Base-by-base conservation (phyloP, 495 filamentous ascomycete species). In the Podospora anserina region DNA sequence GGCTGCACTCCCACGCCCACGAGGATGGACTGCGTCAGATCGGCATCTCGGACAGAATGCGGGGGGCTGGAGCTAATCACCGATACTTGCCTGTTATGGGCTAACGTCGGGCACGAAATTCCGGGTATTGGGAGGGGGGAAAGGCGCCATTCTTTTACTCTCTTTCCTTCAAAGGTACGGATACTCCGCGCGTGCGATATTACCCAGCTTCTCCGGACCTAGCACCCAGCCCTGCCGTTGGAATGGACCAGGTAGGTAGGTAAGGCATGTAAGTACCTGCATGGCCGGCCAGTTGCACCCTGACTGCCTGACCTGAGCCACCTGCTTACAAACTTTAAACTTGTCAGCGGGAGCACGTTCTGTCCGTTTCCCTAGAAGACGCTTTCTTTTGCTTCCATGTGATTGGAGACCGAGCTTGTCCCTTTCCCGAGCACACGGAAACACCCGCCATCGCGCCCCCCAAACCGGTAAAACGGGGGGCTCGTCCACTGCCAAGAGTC, bases 11-110 rank as follows among this genome's bases (percentile, higher is more conserved):
- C 32, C 57, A 34, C 61, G 59, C 58, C 69, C 66, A 66, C 69
- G 57, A 65, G 60, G 66, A 53, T 63, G 30, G 54, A 63, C 66
- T 55, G 56, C 61, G 55, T 70, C 39, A 68, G 75, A 75, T 72
- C 75, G 75, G 75, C 68, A 77, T 75, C 73, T 72, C 73, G 75
- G 72, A 68, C 62, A 70, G 75, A 76, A 77, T 77, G 75, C 73
- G 75, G 75, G 75, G 75, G 71, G 68, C 72, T 71, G 70, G 57
- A 71, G 71, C 73, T 74, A 74, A 75, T 74, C 73, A 69, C 75
- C 75, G 75, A 75, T 71, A 74, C 68, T 75, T 74, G 66, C 67
- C 73, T 54, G 32, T 70, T 74, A 27, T 69, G 71, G 73, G 70
- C 60, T 71, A 73, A 65, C 67, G 64, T 73, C 72, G 75, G 70